Conservation (phyloP, 495 filamentous ascomycete genomes). For the Amniculicola lignicola region DNA sequence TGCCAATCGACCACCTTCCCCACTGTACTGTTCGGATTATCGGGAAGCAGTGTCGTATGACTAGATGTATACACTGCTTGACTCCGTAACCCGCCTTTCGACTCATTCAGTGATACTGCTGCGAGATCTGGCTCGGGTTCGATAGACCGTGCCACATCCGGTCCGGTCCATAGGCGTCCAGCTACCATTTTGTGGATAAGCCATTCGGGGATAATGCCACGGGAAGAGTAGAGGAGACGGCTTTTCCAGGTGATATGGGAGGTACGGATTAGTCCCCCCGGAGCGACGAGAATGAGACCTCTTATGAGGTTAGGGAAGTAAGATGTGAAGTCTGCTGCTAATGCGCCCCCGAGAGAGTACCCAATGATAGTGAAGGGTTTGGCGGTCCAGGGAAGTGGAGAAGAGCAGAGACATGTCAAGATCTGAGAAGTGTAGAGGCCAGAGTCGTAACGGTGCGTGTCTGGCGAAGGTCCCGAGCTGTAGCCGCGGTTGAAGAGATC, state of each 20-base stretch:
- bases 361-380: constrained; percentile 67
- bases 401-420: constrained; percentile 66
- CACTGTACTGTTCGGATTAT: constrained; percentile 46
- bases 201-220: constrained; percentile 54
- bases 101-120: neutral
- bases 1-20: constrained; percentile 55
- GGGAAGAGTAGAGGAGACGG: constrained; percentile 59
- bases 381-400: constrained; percentile 63
- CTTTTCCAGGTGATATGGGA: constrained; percentile 59
- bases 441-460: constrained; percentile 64
- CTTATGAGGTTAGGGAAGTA: constrained; percentile 65
- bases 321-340: constrained; percentile 69
- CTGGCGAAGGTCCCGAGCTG: constrained; percentile 66
- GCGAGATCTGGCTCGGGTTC: constrained; percentile 12
- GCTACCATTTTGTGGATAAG: constrained; percentile 54
- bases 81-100: constrained; percentile 7
- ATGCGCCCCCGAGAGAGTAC: constrained; percentile 81
- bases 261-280: constrained; percentile 66
- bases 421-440: constrained; percentile 75
- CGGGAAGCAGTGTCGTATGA: constrained; percentile 29
- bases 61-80: constrained; percentile 2
- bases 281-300: constrained; percentile 69
- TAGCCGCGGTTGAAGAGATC: constrained; percentile 79
- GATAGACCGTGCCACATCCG: constrained; percentile 3
- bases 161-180: constrained; percentile 47